Conservation (phyloP, 192 early-diverging fungal species). For the Backusella circina region DNA sequence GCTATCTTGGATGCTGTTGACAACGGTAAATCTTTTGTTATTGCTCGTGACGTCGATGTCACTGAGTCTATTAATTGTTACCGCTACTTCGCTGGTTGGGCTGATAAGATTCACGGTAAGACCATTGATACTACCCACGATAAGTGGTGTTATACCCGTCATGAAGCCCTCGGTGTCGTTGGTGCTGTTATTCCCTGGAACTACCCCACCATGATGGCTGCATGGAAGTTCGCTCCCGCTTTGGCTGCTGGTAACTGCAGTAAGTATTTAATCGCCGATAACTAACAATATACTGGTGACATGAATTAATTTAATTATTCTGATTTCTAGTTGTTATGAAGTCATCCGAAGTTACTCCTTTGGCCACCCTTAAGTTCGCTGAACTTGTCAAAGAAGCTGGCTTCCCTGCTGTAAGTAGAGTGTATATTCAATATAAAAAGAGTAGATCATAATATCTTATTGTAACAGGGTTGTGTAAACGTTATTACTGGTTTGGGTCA, state of each 20-base stretch:
- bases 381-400: slow-evolving; percentile 67
- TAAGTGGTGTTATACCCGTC: slow-evolving; percentile 49
- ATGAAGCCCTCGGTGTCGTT: slow-evolving; percentile 69
- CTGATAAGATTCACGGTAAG: slow-evolving; percentile 61
- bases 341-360: slow-evolving; percentile 65
- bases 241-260: slow-evolving; percentile 68
- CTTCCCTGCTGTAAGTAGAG: slow-evolving; percentile 52
- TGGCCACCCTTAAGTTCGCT: slow-evolving; percentile 60
- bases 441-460: neutral
- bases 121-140: slow-evolving; percentile 44
- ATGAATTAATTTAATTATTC: neutral
- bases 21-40: slow-evolving; percentile 71
- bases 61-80: slow-evolving; percentile 62
- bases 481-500: slow-evolving; percentile 74
- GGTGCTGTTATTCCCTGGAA: slow-evolving; percentile 78
- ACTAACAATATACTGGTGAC: neutral
- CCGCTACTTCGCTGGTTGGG: slow-evolving; percentile 75
- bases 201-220: slow-evolving; percentile 60
- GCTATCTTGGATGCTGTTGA: slow-evolving; percentile 67
- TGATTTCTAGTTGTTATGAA: slow-evolving; percentile 64
- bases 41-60: slow-evolving; percentile 64
- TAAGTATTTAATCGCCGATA: slow-evolving; percentile 18
- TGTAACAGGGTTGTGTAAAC: slow-evolving; percentile 68
- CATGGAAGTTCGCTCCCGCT: slow-evolving; percentile 82
- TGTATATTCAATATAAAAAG: too few species aligned